These are phyloP conservation scores for Boletus insuetus DNA, from an alignment of 768 basidiomycete genomes.

Conservation along the genomic window DNA sequence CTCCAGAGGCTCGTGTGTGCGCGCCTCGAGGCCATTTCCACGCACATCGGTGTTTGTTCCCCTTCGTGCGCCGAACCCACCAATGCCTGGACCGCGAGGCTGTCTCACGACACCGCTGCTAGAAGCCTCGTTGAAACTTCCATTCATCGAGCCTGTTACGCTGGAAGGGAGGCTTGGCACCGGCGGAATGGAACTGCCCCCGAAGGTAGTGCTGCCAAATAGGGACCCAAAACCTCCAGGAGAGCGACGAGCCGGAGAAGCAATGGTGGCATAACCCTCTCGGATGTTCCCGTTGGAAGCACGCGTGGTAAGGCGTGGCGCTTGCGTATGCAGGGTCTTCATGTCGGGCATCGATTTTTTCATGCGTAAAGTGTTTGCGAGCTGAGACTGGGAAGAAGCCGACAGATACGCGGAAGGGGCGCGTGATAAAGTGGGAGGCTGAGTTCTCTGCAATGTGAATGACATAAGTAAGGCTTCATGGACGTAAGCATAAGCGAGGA, in stretches of 20 bases:
- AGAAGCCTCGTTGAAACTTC: constrained; percentile 38
- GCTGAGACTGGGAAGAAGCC: constrained; percentile 44
- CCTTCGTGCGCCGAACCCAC: constrained; percentile 67
- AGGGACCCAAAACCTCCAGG: constrained; percentile 70
- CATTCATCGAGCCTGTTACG: constrained; percentile 45
- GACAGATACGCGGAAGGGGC: constrained; percentile 79
- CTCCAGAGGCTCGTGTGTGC: constrained; percentile 84
- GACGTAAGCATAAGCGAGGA: constrained; percentile 19
- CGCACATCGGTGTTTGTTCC: constrained; percentile 40
- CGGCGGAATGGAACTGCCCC: constrained; percentile 55
- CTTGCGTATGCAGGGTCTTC: constrained; percentile 79
- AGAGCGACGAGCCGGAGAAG: constrained; percentile 75
- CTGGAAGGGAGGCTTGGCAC: constrained; percentile 74
- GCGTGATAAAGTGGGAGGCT: constrained; percentile 65
- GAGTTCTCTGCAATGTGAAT: constrained; percentile 35
- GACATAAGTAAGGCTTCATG: constrained; percentile 12
- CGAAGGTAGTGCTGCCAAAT: constrained; percentile 48
- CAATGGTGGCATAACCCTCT: constrained; percentile 82
- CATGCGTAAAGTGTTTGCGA: constrained; percentile 62
- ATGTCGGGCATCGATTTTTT: constrained; percentile 99
- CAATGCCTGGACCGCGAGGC: constrained; percentile 77
- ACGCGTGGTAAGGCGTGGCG: constrained; percentile 75
- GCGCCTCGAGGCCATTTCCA: constrained; percentile 71
- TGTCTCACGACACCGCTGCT: constrained; percentile 67
- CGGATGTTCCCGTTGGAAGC: constrained; percentile 89